Evolutionary conservation across 352 stramenopile species (phyloP).

Genomic region (Stramenopiles sp.): DNA sequence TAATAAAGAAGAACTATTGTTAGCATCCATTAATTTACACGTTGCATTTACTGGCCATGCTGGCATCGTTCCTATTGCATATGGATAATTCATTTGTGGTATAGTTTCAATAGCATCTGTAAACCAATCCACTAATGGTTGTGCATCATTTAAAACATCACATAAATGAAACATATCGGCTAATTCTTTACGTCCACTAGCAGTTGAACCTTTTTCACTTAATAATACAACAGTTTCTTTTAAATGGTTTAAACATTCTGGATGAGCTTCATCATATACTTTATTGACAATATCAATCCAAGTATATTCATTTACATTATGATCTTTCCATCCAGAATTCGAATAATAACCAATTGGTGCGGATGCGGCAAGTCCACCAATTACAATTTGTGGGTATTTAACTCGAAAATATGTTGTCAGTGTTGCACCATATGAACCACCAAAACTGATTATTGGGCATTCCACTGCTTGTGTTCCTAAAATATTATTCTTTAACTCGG

Average conservation of each 20-base stretch:
- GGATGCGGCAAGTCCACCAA: slow-evolving; percentile 37
- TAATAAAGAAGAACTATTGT: too few species aligned
- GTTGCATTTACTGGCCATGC: too few species aligned
- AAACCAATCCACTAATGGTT: neutral
- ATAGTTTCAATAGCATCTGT: too few species aligned
- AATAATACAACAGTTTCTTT: neutral
- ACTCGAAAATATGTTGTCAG: slow-evolving; percentile 41
- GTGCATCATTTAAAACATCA: neutral
- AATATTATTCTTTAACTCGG: slow-evolving; percentile 31
- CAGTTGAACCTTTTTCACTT: neutral
- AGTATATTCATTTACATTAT: slow-evolving; percentile 30
- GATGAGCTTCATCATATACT: slow-evolving; percentile 12
- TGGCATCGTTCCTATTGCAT: too few species aligned
- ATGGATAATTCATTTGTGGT: too few species aligned
- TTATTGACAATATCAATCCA: slow-evolving; percentile 11
- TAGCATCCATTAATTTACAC: too few species aligned
- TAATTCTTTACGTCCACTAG: neutral
- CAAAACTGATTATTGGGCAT: slow-evolving; percentile 24
- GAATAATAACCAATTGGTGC: slow-evolving; percentile 29
- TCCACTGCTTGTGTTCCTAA: slow-evolving; percentile 18
- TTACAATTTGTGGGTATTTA: slow-evolving; percentile 45
- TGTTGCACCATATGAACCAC: slow-evolving; percentile 49
- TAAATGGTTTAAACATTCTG: slow-evolving; percentile 10
- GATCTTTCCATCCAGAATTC: slow-evolving; percentile 6
- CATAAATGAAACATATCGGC: neutral